Base-by-base conservation (phyloP, 306 rosid genomes). In the Trichosanthes truncata region DNA sequence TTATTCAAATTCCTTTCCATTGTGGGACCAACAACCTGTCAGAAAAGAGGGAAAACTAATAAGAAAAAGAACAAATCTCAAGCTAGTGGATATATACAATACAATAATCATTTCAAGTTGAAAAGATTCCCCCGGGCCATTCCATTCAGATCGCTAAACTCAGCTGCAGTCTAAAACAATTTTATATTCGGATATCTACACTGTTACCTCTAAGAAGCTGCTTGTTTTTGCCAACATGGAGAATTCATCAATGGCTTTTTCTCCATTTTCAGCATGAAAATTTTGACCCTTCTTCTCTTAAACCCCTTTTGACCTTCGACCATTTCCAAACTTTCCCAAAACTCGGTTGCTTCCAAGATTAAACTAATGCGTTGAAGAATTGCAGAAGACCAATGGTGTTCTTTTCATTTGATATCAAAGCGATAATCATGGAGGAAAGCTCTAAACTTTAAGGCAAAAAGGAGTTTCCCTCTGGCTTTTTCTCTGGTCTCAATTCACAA, bases 221-320 rank as follows among this genome's bases (percentile, higher is more conserved):
- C 77, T 72, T 48, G 14, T 10, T 9, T 69, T 69, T 5, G 53
- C 41, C 56, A 43, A 71, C 35, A 4, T n/a, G 5, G 3, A 10
- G 12, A 7, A 60, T 40, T 48, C 3, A 46, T 45, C 77, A 15
- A 72, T 72, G 43, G 78, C 62, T 8, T 45, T 43, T 69, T 7
- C 56, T 25, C 23, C 77, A 72, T 72, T 46, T 46, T 72, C 40
- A 45, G 59, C 77, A 46, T 74, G 61, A 74, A 74, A 49, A 17
- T 3, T 74, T 74, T 74, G 78, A 74, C 78, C 78, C 21, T 72
- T 46, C 57, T 46, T 72, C 40, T 69, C 78, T 51, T 62, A 14
- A n/a, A 23, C 15, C 52, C 61, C 21, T 52, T 29, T 74, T 51
- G 25, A 51, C 43, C 60, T 29, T 48, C 17, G 41, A 74, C 61